Conservation (phyloP, 2,329 filamentous ascomycete genomes). For the Fusarium piperis region DNA sequence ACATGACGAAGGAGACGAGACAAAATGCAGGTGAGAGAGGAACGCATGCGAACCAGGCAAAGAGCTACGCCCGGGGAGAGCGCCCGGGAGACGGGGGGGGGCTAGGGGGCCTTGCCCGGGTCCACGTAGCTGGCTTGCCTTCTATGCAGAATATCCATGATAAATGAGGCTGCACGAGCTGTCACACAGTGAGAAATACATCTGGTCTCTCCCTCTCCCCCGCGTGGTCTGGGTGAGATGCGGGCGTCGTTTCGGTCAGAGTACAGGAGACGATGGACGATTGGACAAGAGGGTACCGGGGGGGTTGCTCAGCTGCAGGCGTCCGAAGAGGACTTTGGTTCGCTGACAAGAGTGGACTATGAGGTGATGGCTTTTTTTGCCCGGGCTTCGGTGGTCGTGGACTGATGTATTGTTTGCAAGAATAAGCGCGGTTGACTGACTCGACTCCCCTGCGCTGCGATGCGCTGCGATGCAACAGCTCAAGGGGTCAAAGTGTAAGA, state of each 20-base stretch:
- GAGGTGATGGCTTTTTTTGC: constrained; percentile 18
- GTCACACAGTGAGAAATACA: constrained; percentile 9
- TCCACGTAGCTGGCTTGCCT: constrained; percentile 20
- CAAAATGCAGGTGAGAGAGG: constrained; percentile 6
- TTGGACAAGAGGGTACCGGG: background rate
- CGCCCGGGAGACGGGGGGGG: constrained; percentile 14
- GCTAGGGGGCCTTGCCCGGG: constrained; percentile 6
- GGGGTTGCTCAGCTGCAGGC: constrained; percentile 16
- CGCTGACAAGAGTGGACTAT: constrained; percentile 17
- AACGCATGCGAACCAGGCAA: constrained; percentile 6
- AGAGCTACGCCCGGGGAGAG: background rate
- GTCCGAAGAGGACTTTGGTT: constrained; percentile 13
- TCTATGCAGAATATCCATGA: constrained; percentile 14
- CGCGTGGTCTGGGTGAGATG: constrained; percentile 24
- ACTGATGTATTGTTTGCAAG: background rate
- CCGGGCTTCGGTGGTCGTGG: background rate
- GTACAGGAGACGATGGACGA: constrained; percentile 1
- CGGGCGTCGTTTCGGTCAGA: constrained; percentile 17
- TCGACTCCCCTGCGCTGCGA: no score
- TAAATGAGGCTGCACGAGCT: constrained; percentile 34
- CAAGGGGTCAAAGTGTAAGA: background rate
- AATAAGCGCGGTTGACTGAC: constrained; percentile 2
- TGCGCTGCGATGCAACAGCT: background rate
- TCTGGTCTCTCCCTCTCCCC: background rate
- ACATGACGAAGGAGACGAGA: background rate